Conservation (phyloP, 305 asterid species). For the Solanum hybrid region DNA sequence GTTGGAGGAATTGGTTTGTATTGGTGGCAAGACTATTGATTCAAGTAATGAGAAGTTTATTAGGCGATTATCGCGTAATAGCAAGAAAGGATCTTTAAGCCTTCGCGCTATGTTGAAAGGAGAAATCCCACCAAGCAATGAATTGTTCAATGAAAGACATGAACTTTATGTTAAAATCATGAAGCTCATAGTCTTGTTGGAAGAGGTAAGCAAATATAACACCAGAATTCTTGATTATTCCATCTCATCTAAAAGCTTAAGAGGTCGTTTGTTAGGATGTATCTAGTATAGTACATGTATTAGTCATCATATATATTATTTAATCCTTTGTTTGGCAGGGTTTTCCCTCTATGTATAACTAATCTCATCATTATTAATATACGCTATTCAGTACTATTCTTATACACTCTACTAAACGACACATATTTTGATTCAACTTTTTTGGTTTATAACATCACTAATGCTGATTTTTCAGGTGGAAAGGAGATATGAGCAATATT, state of each 20-base stretch:
- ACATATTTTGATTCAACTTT: neutral
- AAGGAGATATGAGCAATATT: slow-evolving; percentile 66
- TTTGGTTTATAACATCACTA: neutral
- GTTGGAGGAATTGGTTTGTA: slow-evolving; percentile 63
- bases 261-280: neutral
- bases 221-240: neutral
- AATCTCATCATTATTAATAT: neutral
- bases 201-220: slow-evolving; percentile 35
- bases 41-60: slow-evolving; percentile 29
- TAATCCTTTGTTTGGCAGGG: neutral
- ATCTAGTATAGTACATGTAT: neutral
- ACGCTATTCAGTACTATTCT: neutral
- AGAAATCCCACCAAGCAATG: slow-evolving; percentile 40
- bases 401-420: neutral
- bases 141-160: slow-evolving; percentile 30
- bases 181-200: slow-evolving; percentile 61
- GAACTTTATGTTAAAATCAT: slow-evolving; percentile 36
- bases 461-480: slow-evolving; percentile 44
- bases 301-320: neutral
- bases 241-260: neutral
- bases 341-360: neutral
- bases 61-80: slow-evolving; percentile 32
- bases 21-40: slow-evolving; percentile 37
- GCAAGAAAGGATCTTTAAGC: slow-evolving; percentile 32
- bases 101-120: slow-evolving; percentile 45